Percentiles rank a stretch among this genome's conserved stretches.
Evolutionary conservation across 2,329 filamentous ascomycete species (phyloP).

Genomic region (Penicillium sp.): DNA sequence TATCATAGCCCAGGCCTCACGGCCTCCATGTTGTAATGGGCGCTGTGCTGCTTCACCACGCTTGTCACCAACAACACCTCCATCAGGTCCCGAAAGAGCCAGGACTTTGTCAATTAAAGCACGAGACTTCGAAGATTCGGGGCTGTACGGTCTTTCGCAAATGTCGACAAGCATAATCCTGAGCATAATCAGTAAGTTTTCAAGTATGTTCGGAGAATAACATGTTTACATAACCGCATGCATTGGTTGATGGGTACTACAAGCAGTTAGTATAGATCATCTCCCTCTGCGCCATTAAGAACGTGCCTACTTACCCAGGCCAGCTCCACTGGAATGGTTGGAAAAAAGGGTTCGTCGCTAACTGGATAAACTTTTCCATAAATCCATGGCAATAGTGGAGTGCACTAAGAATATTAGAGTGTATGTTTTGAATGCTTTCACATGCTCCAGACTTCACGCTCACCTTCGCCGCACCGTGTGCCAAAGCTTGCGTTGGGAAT

Average conservation of each 20-base stretch:
- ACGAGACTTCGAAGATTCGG: constrained; percentile 45
- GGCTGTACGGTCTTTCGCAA: constrained; percentile 46
- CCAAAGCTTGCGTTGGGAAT: constrained; percentile 49
- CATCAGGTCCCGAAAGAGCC: constrained; percentile 45
- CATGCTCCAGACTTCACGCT: too few relatives aligned
- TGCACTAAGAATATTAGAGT: constrained; percentile 32
- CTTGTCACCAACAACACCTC: constrained; percentile 46
- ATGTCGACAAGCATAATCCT: constrained; percentile 51
- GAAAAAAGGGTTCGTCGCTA: constrained; percentile 47
- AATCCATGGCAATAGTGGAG: constrained; percentile 49
- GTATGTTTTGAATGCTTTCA: background rate
- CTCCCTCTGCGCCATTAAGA: background rate
- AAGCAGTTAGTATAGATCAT: constrained; percentile 11
- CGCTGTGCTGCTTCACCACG: constrained; percentile 44
- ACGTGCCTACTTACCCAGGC: constrained; percentile 36
- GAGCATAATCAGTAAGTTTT: constrained; percentile 2
- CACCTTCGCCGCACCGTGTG: constrained; percentile 45
- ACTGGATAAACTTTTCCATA: constrained; percentile 49
- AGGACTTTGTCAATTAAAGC: constrained; percentile 49
- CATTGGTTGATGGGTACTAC: constrained; percentile 44
- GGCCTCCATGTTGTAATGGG: constrained; percentile 47
- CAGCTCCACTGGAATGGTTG: constrained; percentile 51
- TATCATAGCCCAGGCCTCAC: constrained; percentile 51
- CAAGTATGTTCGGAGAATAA: background rate
- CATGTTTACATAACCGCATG: constrained; percentile 41